phyloP scores from a whole-genome alignment of 352 stramenopile species.

The Lagenidium sp. region DNA sequence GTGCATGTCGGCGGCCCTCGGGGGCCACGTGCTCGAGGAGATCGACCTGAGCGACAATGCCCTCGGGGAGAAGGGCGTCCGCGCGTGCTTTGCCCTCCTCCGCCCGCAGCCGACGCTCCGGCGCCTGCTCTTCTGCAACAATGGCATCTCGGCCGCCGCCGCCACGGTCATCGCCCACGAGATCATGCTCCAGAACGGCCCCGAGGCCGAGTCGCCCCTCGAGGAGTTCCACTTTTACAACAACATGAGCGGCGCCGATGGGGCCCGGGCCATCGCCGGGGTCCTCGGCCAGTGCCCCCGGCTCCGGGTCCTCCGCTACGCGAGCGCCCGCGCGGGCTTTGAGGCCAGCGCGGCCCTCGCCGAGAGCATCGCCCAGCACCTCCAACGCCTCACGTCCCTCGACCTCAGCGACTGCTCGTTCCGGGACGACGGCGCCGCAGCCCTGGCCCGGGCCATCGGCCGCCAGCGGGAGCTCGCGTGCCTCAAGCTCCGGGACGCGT shows the following conservation, averaged over 20 bases:
- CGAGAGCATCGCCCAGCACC: slow-evolving; percentile 30
- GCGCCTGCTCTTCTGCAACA: slow-evolving; percentile 67
- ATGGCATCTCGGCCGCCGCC: slow-evolving; percentile 64
- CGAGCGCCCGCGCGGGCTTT: slow-evolving; percentile 47
- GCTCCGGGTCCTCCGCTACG: slow-evolving; percentile 52
- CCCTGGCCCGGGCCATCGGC: slow-evolving; percentile 62
- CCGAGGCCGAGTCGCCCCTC: slow-evolving; percentile 25
- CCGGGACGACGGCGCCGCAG: slow-evolving; percentile 50
- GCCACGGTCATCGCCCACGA: slow-evolving; percentile 52
- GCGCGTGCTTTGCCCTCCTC: slow-evolving; percentile 63
- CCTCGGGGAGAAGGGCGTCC: slow-evolving; percentile 66
- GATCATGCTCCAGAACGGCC: slow-evolving; percentile 58
- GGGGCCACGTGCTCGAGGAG: slow-evolving; percentile 60
- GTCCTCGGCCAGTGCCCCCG: slow-evolving; percentile 40
- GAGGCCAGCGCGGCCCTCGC: slow-evolving; percentile 45
- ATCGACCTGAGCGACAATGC: slow-evolving; percentile 85
- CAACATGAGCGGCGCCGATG: slow-evolving; percentile 79
- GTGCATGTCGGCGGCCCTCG: slow-evolving; percentile 70
- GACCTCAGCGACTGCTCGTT: slow-evolving; percentile 93
- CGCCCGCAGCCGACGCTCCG: slow-evolving; percentile 54
- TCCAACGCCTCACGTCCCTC: slow-evolving; percentile 54
- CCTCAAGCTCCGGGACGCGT: slow-evolving; percentile 88
- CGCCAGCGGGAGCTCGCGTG: slow-evolving; percentile 55
- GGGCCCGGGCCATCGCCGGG: slow-evolving; percentile 40
- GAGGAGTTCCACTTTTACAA: slow-evolving; percentile 83